Evolutionary conservation across 2,329 filamentous ascomycete species (phyloP), one percentile per base, ranked within the genome.

Genomic region (Huntiella omanensis): DNA sequence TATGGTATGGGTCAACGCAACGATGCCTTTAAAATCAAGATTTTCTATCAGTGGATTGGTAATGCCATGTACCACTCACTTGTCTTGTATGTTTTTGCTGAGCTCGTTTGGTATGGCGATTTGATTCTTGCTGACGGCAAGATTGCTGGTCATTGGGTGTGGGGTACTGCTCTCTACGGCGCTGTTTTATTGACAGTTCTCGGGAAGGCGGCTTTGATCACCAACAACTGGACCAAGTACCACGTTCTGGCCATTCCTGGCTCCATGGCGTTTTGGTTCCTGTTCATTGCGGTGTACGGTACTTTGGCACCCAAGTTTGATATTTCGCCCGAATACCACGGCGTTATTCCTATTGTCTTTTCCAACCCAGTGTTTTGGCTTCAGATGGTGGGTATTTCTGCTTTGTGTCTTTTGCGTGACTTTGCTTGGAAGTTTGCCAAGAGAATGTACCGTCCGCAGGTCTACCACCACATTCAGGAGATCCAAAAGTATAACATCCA

Each of bases 401-500:
- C 78, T 5, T 62, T 95, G 42, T 96, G 88, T 60, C 70, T 98
- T 43, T 63, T 87, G 43, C 73, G 91, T 56, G 91, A 98, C 60
- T 83, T 94, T 62, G 77, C 80, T 3, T 98, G 88, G 87, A 98
- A 98, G 69, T 98, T 96, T 55, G 78, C 76, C 51, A 95, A 94
- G 69, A 75, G 91, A 53, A 95, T 98, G 86, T 98, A 96, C 65
- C 80, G 79, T 54, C 91, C 91, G 16, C 83, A 95, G 64, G 78
- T 84, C 38, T 98, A 98, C 58, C 91, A 98, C 56, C 91, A 98
- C 61, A 91, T 98, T 52, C 91, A 98, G 63, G 91, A 98, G 66
- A 98, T 98, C 55, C 91, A 98, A 63, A 98, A 98, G 65, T 98
- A 96, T 67, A 98, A 98, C 57, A 94, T 98, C 50, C 91, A 98